These are phyloP conservation scores for Pholiota molesta DNA, from an alignment of 768 basidiomycete species.

Conservation along the genomic window DNA sequence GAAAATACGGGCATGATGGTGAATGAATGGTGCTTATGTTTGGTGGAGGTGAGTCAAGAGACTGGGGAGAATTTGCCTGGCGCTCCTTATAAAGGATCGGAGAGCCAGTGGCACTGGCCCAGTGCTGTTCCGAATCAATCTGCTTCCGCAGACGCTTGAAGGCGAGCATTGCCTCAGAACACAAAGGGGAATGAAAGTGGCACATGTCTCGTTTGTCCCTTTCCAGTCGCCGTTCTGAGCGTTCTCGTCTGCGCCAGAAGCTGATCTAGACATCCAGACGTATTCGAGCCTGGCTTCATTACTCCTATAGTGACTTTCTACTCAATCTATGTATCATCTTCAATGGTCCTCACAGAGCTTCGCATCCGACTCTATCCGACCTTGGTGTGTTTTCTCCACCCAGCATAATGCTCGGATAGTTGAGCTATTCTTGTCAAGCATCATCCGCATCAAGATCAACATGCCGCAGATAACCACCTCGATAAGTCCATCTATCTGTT, in stretches of 20 bases:
- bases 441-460: not conserved
- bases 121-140: not conserved
- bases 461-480: not conserved
- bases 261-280: slow-evolving; percentile 7
- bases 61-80: not conserved
- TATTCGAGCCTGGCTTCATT: slow-evolving; percentile 1
- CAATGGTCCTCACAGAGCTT: not conserved
- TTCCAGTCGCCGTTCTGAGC: not conserved
- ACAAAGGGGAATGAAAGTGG: slow-evolving; percentile 6
- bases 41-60: not conserved
- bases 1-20: slow-evolving; percentile 19
- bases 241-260: slow-evolving; percentile 9
- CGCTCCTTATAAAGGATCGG: not conserved
- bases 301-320: not conserved
- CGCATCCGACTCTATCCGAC: not conserved
- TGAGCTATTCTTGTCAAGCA: not conserved
- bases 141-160: slow-evolving; percentile 2
- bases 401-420: not conserved
- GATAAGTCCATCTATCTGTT: not conserved
- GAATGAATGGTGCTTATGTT: not conserved
- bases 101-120: not conserved
- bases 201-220: not conserved
- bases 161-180: not conserved
- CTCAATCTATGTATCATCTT: not conserved
- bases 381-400: not conserved